A percentile compares a stretch with the other conserved stretches of the same genome.
These are phyloP conservation scores for Hanseniaspora lindneri DNA, from an alignment of 805 yeast genomes.

Conservation along the genomic window DNA sequence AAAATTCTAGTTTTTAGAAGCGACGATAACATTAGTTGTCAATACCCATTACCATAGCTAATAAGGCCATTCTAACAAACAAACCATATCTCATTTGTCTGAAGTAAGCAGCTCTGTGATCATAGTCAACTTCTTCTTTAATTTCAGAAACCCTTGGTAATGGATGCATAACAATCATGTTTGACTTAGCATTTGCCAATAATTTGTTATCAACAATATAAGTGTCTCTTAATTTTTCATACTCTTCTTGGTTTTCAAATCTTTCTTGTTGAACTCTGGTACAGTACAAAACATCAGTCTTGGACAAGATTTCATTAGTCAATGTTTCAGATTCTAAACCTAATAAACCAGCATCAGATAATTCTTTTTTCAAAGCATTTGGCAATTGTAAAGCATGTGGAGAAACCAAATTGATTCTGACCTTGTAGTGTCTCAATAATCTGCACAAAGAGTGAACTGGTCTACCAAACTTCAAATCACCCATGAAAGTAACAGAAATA, in stretches of 20 bases:
- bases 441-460: conserved; percentile 95
- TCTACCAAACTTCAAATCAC: conserved; percentile 95
- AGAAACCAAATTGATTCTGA: conserved; percentile 79
- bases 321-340: conserved; percentile 62
- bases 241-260: conserved; percentile 62
- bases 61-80: conserved; percentile 95
- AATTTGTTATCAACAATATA: conserved; percentile 88
- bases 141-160: conserved; percentile 94
- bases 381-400: conserved; percentile 86
- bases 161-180: conserved; percentile 99
- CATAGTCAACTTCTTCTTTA: conserved; percentile 96
- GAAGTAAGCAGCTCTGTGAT: conserved; percentile 98
- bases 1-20: no score
- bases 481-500: conserved; percentile 95
- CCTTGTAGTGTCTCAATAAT: conserved; percentile 82
- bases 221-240: conserved; percentile 78
- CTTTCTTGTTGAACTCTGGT: conserved; percentile 98
- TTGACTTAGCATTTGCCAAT: conserved; percentile 84
- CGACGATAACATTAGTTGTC: conserved; percentile 51
- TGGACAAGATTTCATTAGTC: conserved; percentile 73
- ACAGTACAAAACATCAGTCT: conserved; percentile 91
- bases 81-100: conserved; percentile 99
- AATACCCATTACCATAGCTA: conserved; percentile 96
- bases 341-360: conserved; percentile 55
- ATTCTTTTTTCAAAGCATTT: conserved; percentile 52